These are phyloP conservation scores for Xylariaceae sp. DNA, from an alignment of 2,329 filamentous ascomycete species.

Conservation along the genomic window DNA sequence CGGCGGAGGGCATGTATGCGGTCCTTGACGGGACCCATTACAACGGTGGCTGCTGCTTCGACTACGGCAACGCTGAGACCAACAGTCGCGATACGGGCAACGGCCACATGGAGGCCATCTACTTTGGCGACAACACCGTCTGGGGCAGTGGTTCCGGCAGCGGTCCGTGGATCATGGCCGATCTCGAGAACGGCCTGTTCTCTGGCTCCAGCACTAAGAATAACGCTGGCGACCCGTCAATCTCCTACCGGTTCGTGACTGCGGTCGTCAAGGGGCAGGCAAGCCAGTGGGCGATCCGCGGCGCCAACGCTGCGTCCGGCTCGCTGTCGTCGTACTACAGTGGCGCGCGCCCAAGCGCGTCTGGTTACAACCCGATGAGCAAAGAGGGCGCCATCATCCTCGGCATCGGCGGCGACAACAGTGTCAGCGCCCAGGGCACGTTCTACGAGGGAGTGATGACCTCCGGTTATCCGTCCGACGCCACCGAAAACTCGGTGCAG, in stretches of 20 bases:
- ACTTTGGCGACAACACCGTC: conserved; percentile 61
- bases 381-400: conserved; percentile 72
- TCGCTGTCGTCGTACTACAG: conserved; percentile 64
- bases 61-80: conserved; percentile 64
- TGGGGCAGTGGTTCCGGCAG: conserved; percentile 65
- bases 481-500: conserved; percentile 63
- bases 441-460: conserved; percentile 73
- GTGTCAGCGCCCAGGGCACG: conserved; percentile 63
- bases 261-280: conserved; percentile 62
- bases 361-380: conserved; percentile 67
- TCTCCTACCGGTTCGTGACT: conserved; percentile 63
- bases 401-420: conserved; percentile 75
- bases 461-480: conserved; percentile 64
- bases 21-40: conserved; percentile 66
- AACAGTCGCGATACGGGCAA: conserved; percentile 61
- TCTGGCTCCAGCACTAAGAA: conserved; percentile 55
- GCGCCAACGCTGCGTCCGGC: conserved; percentile 61
- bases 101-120: conserved; percentile 74
- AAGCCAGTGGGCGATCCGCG: conserved; percentile 65
- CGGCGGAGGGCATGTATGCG: conserved; percentile 65
- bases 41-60: conserved; percentile 63
- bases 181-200: conserved; percentile 72
- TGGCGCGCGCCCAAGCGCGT: conserved; percentile 57
- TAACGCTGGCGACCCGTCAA: conserved; percentile 60
- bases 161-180: conserved; percentile 73